Base-by-base conservation (phyloP, 1,284 basidiomycete species). In the Malassezia caprae region DNA sequence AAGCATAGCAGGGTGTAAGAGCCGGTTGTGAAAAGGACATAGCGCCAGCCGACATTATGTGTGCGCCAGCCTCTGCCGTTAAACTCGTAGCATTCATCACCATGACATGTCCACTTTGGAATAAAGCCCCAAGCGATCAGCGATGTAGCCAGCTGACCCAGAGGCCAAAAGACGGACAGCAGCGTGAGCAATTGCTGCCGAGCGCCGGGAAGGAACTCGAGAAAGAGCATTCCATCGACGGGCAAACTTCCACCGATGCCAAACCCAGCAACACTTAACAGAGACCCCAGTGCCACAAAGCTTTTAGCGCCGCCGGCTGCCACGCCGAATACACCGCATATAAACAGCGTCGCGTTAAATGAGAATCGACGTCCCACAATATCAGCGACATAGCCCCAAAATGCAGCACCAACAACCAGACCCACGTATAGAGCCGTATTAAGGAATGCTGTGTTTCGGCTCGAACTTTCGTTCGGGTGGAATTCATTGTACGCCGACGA, bases 141-240 rank as follows among this genome's bases (percentile, higher is more conserved):
- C 34, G 64, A 67, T 10, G 69, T 65, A 26, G 70, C 31, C 13
- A 74, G 61, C 56, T 74, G 72, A 17, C 71, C 70, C 41, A 74
- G 51, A 23, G 72, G 63, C 72, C 72, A 74, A 51, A 73, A 74
- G 54, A 74, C 67, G 23, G 68, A 71, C 28, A 71, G 61, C 19
- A 72, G 58, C 17, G 69, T 69, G 10, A 73, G 56, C 5, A 72
- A 63, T 45, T 71, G 64, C 56, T 74, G 72, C 32, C 60, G 60
- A 28, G 56, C 58, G 27, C 65, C 67, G 4, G 72, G 72, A 17
- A 74, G 59, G 44, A 74, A 73, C 44, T 74, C 70, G 48, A 69
- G 60, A 56, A 73, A 71, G 46, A 74, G 65, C 69, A 72, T 73
- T 13, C 72, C 72, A 56, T 74, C 72, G 24, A 74, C 72, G 26